Evolutionary conservation across 192 early-diverging fungal genomes (phyloP).

Genomic region (Jimgerdemannia flammicorona): DNA sequence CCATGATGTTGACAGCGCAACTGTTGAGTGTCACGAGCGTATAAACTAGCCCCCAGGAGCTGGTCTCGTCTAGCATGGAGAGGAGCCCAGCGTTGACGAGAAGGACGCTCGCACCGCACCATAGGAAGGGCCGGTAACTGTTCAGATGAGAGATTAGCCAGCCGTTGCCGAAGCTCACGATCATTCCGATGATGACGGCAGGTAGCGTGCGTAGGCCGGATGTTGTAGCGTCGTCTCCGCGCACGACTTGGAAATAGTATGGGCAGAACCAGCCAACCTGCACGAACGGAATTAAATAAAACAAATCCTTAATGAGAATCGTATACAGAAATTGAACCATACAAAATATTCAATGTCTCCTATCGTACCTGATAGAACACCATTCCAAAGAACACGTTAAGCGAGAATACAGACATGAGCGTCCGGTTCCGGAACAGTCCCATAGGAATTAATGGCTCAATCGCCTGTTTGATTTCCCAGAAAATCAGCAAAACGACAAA

Average conservation of each 20-base stretch:
- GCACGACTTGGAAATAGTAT: slow-evolving; percentile 52
- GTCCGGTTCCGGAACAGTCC: slow-evolving; percentile 51
- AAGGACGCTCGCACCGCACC: slow-evolving; percentile 58
- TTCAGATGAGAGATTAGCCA: slow-evolving; percentile 16
- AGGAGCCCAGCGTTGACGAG: slow-evolving; percentile 62
- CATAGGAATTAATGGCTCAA: slow-evolving; percentile 61
- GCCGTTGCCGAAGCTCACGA: slow-evolving; percentile 15
- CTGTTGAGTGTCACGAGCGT: slow-evolving; percentile 24
- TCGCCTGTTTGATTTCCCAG: slow-evolving; percentile 42
- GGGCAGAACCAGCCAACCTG: slow-evolving; percentile 68
- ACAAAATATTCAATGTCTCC: neutral
- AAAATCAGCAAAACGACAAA: slow-evolving; percentile 21
- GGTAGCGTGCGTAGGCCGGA: slow-evolving; percentile 37
- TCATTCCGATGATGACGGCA: slow-evolving; percentile 22
- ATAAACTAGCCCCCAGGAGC: slow-evolving; percentile 20
- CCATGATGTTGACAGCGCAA: slow-evolving; percentile 19
- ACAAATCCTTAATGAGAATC: too few species aligned
- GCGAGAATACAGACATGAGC: slow-evolving; percentile 18
- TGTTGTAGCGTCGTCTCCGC: slow-evolving; percentile 48
- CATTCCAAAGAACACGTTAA: slow-evolving; percentile 35
- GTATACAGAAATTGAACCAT: too few species aligned
- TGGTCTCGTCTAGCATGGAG: slow-evolving; percentile 48
- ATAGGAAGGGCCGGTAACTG: slow-evolving; percentile 24
- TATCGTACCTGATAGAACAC: slow-evolving; percentile 22
- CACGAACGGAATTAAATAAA: too few species aligned